Base-by-base conservation (phyloP, 1,284 basidiomycete species). In the Moniliella sp. region DNA sequence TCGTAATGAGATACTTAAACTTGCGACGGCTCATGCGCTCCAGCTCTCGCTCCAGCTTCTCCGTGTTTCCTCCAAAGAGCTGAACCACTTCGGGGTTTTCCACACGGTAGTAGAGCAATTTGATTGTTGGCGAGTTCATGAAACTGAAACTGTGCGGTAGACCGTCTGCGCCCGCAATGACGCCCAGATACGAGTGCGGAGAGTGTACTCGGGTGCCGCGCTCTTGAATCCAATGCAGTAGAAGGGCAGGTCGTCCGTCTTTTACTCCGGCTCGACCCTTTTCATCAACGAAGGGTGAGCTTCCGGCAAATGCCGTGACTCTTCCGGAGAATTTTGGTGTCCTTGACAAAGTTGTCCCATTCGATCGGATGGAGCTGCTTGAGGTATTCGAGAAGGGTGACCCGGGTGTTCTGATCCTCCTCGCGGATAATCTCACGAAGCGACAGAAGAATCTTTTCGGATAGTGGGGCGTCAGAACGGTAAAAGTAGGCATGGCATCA, bases 61-160 rank as follows among this genome's bases (percentile, higher is more conserved):
- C 88, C 12, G 88, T 93, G 65, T 97, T 97, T 26, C 86, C 84
- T 33, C 88, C 88, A 52, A 83, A 93, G 33, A 80, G 70, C 65
- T 93, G 86, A 3, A 97, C 88, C 30, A 97, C 79, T 62, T 94
- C 88, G 14, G 88, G 91, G 66, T 94, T 97, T 67, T 97, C 91
- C 35, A 97, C 88, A 46, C 88, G 83, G 65, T 94, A 93, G 17
- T 97, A 72, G n/a, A 97, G 69, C 65, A 97, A 97, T 73, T 97
- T 94, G 12, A 91, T 91, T 69, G 94, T 97, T 52, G 80, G 75
- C 64, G 97, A 97, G 68, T 97, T 97, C 91, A 97, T 97, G 76
- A 97, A 94, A 33, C 88, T 28, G 91, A 93, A n/a, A n/a, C 86
- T 12, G 88, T 97, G 48, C 91, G 76, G 64, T 97, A 97, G 19